phyloP scores from a whole-genome alignment of 805 yeast genomes.

The Wickerhamomyces rabaulensis region DNA sequence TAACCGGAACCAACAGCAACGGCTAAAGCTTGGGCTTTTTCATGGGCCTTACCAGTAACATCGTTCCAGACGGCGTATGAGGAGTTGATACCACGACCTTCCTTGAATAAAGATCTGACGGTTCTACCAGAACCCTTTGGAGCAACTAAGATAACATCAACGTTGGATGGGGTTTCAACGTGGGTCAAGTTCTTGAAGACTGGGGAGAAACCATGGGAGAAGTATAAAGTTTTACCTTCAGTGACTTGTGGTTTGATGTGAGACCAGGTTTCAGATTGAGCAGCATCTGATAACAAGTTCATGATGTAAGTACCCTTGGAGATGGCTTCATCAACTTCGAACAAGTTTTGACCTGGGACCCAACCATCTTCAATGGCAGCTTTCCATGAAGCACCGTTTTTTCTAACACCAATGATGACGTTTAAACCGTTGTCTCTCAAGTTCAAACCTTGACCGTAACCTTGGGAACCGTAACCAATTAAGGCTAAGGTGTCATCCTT shows the following conservation, averaged over 20 bases:
- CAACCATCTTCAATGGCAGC: constrained; percentile 99
- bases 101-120: constrained; percentile 98
- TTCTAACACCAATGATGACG: constrained; percentile 97
- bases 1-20: constrained; percentile 99
- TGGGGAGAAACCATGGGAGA: constrained; percentile 99
- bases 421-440: constrained; percentile 98
- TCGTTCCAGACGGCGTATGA: constrained; percentile 99
- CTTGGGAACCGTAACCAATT: constrained; percentile 99
- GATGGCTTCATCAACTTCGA: constrained; percentile 92
- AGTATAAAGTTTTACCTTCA: constrained; percentile 96
- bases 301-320: constrained; percentile 86
- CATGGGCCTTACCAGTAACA: constrained; percentile 98
- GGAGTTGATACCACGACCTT: constrained; percentile 99
- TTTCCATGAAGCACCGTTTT: constrained; percentile 99
- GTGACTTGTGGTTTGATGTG: constrained; percentile 85
- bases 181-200: constrained; percentile 96
- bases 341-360: constrained; percentile 99
- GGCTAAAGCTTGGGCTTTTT: constrained; percentile 96
- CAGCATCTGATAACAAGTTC: constrained; percentile 99
- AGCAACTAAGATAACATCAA: constrained; percentile 97
- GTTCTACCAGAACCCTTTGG: constrained; percentile 99
- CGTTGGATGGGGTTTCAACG: constrained; percentile 91
- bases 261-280: constrained; percentile 98
- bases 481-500: constrained; percentile 96
- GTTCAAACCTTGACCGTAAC: constrained; percentile 99